Evolutionary conservation across 1,139 yeast genomes (phyloP).

Genomic region (Debaryomycetaceae sp.): DNA sequence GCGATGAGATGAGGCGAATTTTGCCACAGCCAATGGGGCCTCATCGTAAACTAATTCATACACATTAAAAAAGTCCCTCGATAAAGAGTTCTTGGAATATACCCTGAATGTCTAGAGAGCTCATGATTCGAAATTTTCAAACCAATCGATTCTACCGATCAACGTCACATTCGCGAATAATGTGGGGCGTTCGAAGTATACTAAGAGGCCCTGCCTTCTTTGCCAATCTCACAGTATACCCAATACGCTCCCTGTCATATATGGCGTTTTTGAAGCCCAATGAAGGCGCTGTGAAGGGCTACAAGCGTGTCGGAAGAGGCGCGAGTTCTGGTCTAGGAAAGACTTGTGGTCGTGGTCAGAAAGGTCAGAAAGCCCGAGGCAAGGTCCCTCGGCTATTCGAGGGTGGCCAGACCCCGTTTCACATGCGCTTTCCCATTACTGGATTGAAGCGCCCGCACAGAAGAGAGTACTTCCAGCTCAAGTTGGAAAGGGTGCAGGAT

Average conservation of each 20-base stretch:
- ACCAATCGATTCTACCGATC: too few relatives aligned
- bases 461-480: conserved; percentile 39
- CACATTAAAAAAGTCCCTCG: too few relatives aligned
- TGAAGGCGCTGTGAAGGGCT: conserved; percentile 29
- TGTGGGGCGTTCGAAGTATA: too few relatives aligned
- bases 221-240: too few relatives aligned
- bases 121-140: too few relatives aligned
- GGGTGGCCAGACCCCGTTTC: conserved; percentile 98
- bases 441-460: conserved; percentile 65
- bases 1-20: too few relatives aligned
- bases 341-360: conserved; percentile 95
- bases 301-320: conserved; percentile 89
- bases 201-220: conserved; percentile 1
- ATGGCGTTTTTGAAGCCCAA: conserved; percentile 30
- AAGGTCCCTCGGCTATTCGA: conserved; percentile 89
- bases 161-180: too few relatives aligned
- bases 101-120: too few relatives aligned
- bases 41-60: too few relatives aligned
- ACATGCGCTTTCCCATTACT: conserved; percentile 77
- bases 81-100: too few relatives aligned
- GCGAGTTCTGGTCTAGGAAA: conserved; percentile 90
- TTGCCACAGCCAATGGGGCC: too few relatives aligned
- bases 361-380: conserved; percentile 96
- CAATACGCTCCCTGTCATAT: conserved; percentile 9
- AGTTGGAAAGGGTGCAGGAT: conserved; percentile 47